Conservation (phyloP, 495 filamentous ascomycete species). For the Neurospora discreta region DNA sequence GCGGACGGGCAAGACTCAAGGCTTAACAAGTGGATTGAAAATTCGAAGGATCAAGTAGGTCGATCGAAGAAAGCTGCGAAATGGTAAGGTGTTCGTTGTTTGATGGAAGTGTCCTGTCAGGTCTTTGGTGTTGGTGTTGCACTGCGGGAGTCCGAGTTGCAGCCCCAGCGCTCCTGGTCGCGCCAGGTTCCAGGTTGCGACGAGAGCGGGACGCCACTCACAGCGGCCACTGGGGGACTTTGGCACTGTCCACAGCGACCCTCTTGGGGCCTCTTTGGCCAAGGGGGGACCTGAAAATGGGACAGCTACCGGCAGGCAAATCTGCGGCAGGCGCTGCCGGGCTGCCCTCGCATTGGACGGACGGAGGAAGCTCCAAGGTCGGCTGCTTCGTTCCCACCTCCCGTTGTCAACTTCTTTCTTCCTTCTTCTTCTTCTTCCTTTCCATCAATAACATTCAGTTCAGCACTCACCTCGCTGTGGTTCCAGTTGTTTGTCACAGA, state of each 20-base stretch:
- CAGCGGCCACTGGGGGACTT: not conserved
- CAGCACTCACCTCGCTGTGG: not conserved
- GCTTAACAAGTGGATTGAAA: not conserved
- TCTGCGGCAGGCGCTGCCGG: not conserved
- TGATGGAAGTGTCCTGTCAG: not conserved
- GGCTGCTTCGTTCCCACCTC: not conserved
- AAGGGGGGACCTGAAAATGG: not conserved
- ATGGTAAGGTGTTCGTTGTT: not conserved
- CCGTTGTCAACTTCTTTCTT: not conserved
- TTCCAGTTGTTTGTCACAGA: not conserved
- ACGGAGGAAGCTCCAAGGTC: not conserved
- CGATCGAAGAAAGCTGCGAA: not conserved
- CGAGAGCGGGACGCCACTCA: not conserved
- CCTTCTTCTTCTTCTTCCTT: not conserved
- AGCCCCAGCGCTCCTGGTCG: not conserved
- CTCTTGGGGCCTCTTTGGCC: not conserved
- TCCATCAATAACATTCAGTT: not conserved
- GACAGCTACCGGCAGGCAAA: not conserved
- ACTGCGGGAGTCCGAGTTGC: not conserved
- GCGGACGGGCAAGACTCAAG: not conserved
- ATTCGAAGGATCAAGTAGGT: not conserved
- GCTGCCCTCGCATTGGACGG: not conserved
- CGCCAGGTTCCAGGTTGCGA: not conserved
- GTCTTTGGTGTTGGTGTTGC: not conserved
- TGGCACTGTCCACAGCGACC: not conserved